phyloP scores from a whole-genome alignment of 139 green algal species.

The Tetraselmis chui region DNA sequence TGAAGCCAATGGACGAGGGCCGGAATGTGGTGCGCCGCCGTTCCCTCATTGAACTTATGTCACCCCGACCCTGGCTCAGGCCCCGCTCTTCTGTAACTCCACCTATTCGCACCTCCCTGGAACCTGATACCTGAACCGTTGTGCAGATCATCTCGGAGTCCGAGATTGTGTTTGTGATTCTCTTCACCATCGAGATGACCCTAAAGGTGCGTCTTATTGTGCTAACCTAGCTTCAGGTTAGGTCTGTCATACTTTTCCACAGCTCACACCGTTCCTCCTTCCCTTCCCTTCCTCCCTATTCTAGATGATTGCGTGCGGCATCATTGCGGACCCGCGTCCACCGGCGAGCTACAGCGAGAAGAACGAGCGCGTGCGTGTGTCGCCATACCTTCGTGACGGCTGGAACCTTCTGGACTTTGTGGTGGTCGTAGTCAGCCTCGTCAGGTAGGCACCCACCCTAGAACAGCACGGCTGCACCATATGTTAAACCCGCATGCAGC shows the following conservation, averaged over 20 bases:
- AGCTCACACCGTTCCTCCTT: neutral
- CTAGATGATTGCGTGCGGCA: neutral
- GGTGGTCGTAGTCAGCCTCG: slow-evolving; percentile 16
- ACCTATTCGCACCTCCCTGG: neutral
- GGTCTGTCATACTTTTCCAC: too few relatives aligned
- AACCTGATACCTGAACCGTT: neutral
- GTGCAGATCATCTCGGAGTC: slow-evolving; percentile 7
- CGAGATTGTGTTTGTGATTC: slow-evolving; percentile 19
- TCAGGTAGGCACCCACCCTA: slow-evolving; percentile 1
- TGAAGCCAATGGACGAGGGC: slow-evolving; percentile 7
- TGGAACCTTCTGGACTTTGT: slow-evolving; percentile 35
- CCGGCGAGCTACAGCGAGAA: neutral
- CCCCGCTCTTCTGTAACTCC: neutral
- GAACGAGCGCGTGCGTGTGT: slow-evolving; percentile 6
- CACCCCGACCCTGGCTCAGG: neutral
- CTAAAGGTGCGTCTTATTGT: slow-evolving; percentile 15
- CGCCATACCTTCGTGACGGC: slow-evolving; percentile 21
- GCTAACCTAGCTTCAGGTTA: too few relatives aligned
- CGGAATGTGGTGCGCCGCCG: slow-evolving; percentile 3
- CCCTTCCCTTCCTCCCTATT: neutral
- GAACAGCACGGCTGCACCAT: too few relatives aligned
- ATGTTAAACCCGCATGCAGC: too few relatives aligned
- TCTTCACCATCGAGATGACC: slow-evolving; percentile 25
- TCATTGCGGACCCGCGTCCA: neutral
- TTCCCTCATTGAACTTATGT: neutral